Evolutionary conservation across 495 filamentous ascomycete genomes (phyloP).

Genomic region (Penicillium roqueforti): DNA sequence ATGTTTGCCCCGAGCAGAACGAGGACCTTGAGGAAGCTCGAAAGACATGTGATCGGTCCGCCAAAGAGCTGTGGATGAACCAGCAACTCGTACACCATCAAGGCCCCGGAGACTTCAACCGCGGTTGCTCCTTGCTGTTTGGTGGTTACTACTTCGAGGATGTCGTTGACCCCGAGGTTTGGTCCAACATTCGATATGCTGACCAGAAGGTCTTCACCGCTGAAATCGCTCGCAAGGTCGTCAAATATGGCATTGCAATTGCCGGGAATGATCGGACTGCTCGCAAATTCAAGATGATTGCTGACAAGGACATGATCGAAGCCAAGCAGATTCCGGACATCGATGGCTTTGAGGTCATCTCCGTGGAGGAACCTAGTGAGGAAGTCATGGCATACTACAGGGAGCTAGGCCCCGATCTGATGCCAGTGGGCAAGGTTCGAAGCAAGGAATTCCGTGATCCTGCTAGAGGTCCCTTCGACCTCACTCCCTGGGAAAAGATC

Average conservation of each 20-base stretch:
- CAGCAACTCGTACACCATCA: constrained; percentile 35
- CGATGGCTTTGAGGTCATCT: constrained; percentile 54
- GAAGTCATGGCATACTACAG: constrained; percentile 43
- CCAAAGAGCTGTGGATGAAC: constrained; percentile 60
- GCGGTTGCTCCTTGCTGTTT: constrained; percentile 56
- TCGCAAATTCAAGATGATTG: constrained; percentile 30
- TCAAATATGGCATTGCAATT: constrained; percentile 36
- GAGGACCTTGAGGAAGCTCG: constrained; percentile 63
- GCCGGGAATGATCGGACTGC: constrained; percentile 39
- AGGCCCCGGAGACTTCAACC: constrained; percentile 74
- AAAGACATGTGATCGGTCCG: constrained; percentile 61
- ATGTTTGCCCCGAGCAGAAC: constrained; percentile 78
- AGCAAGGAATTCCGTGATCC: constrained; percentile 43
- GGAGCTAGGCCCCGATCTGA: constrained; percentile 30
- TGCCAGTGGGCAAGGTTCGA: constrained; percentile 42
- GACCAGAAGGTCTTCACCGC: constrained; percentile 24
- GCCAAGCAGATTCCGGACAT: constrained; percentile 40
- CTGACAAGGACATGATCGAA: constrained; percentile 19
- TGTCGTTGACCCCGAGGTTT: constrained; percentile 23
- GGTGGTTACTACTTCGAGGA: constrained; percentile 45
- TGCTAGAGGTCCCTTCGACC: constrained; percentile 35
- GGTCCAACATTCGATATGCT: constrained; percentile 4
- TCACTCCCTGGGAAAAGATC: constrained; percentile 38
- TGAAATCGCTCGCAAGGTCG: constrained; percentile 38
- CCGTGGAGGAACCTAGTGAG: constrained; percentile 39